Evolutionary conservation across 2,329 filamentous ascomycete species (phyloP), one percentile per base, ranked within the genome.

Genomic region (Pseudocercospora cruenta): DNA sequence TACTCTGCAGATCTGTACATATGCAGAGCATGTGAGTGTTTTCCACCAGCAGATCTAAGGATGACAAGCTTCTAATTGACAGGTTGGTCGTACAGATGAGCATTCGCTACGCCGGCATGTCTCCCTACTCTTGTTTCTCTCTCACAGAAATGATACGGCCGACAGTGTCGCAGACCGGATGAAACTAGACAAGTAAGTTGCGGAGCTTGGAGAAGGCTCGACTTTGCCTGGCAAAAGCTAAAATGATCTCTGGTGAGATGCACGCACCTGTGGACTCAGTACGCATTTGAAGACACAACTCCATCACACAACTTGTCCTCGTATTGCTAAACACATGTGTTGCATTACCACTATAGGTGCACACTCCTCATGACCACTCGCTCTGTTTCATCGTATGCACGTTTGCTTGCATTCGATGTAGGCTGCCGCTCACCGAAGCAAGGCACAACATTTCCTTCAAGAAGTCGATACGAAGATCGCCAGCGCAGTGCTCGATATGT

Each of bases 1-100:
- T 36, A 22, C 62, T 58, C 36, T 54, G 58, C 58, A 49, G 43
- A 60, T 60, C 39, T 10, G 6, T 22, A 28, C 31, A 24, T 60
- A 51, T 12, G 58, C 58, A 24, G 33, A 36, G 51, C 51, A 55
- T 55, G 51, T 31, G n/a, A 43, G 6, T 43, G 2, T 3, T 51
- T 14, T 51, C 10, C 12, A 26, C 9, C 22, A 51, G 47, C 26
- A 26, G 14, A 55, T n/a, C 51, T 55, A 6, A 1, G 22, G 26
- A 26, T 24, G 22, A 55, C 51, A 55, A 31, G 47, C 47, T 51
- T 51, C 57, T 8, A 57, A 1, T 58, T 62, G 64, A 66, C 64
- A 66, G 26, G 12, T 33, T 22, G 64, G 54, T 66, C n/a, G 28
- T 51, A 66, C 64, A 31, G n/a, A 43, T 21, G 14, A 21, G 21